Percentiles rank a stretch among this genome's conserved stretches.
Conservation (phyloP, 805 yeast genomes). For the Teunomyces atbi region DNA sequence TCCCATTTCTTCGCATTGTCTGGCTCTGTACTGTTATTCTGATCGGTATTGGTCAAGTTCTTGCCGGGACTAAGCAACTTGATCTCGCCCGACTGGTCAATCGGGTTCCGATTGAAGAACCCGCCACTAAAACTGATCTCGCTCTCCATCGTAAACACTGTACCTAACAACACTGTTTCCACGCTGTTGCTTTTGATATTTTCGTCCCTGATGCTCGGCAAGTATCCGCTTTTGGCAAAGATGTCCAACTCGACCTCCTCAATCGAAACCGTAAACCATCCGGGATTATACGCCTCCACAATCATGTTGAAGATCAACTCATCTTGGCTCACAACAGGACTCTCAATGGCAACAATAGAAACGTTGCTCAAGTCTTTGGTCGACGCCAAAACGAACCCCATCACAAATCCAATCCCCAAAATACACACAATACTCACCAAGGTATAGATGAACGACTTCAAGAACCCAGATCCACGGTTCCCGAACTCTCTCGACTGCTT, state of each 20-base stretch:
- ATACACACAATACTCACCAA: constrained; percentile 46
- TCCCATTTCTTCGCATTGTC: constrained; percentile 66
- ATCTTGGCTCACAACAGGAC: constrained; percentile 76
- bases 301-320: constrained; percentile 79
- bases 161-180: constrained; percentile 77
- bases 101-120: constrained; percentile 60
- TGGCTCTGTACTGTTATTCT: constrained; percentile 22
- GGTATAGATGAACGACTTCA: constrained; percentile 42
- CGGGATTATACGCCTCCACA: constrained; percentile 84
- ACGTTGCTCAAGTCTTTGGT: constrained; percentile 77
- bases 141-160: constrained; percentile 62
- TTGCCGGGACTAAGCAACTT: constrained; percentile 73
- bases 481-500: constrained; percentile 21
- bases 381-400: constrained; percentile 84
- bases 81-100: constrained; percentile 63
- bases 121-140: constrained; percentile 78
- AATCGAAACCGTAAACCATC: constrained; percentile 66
- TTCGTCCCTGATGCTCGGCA: constrained; percentile 19
- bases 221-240: constrained; percentile 70
- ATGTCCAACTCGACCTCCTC: constrained; percentile 73
- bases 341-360: constrained; percentile 57
- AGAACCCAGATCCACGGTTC: constrained; percentile 16
- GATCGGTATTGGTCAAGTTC: constrained; percentile 29
- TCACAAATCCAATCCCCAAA: constrained; percentile 69
- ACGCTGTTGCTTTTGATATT: constrained; percentile 15